phyloP scores from a whole-genome alignment of 2,329 filamentous ascomycete genomes.

The Immersiporthe knoxdaviesiana region DNA sequence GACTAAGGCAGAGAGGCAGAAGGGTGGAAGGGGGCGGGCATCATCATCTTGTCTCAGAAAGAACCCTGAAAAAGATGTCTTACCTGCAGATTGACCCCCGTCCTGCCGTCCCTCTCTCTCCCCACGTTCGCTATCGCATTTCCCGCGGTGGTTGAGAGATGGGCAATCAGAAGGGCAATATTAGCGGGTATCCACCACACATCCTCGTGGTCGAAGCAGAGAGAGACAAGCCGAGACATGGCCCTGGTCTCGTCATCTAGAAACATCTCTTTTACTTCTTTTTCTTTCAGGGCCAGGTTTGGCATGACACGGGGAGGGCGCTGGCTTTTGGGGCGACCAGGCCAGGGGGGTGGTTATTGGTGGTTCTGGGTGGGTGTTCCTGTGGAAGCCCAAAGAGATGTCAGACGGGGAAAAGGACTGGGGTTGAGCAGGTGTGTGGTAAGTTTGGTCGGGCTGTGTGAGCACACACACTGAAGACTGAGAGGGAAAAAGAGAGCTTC shows the following conservation, averaged over 20 bases:
- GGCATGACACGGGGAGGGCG: neutral
- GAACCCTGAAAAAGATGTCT: slow-evolving; percentile 24
- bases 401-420: slow-evolving; percentile 10
- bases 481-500: neutral
- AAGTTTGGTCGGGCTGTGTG: slow-evolving; percentile 3
- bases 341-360: too few species aligned
- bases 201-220: neutral
- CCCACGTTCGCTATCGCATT: slow-evolving; percentile 22
- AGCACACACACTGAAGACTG: too few species aligned
- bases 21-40: slow-evolving; percentile 11
- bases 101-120: neutral
- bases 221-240: slow-evolving; percentile 6
- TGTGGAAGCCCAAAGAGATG: slow-evolving; percentile 4
- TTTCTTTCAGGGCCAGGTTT: neutral
- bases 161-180: neutral
- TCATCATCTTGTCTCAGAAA: slow-evolving; percentile 23
- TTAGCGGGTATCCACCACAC: neutral
- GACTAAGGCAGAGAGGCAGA: neutral
- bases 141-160: slow-evolving; percentile 11
- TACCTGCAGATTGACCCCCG: slow-evolving; percentile 13
- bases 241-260: neutral
- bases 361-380: neutral
- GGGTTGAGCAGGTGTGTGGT: neutral
- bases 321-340: neutral
- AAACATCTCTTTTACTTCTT: neutral